Conservation (phyloP, 129 eudicot species). For the Escallonia rubra region DNA sequence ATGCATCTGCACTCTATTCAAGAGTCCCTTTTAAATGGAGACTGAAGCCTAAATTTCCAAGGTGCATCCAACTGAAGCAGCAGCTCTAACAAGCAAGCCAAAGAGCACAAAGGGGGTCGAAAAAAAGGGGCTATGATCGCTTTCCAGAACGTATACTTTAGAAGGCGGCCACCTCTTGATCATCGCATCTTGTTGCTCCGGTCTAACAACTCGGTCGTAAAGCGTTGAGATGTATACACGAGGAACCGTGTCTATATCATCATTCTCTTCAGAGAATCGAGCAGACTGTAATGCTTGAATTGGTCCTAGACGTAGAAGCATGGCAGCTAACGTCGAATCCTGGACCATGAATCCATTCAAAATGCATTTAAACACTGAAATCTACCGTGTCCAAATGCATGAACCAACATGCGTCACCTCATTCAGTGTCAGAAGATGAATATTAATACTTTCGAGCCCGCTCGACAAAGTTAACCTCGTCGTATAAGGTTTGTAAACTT, state of each 20-base stretch:
- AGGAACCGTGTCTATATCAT: constrained; percentile 43
- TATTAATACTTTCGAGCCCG: too few relatives aligned
- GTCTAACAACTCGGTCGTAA: constrained; percentile 45
- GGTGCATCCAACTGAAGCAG: constrained; percentile 11
- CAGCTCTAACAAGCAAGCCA: constrained; percentile 60
- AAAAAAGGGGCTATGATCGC: constrained; percentile 80
- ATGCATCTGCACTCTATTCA: too few relatives aligned
- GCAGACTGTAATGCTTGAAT: constrained; percentile 42
- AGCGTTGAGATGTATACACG: constrained; percentile 54
- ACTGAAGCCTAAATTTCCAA: neutral
- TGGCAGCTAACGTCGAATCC: constrained; percentile 68
- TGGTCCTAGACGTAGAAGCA: constrained; percentile 63
- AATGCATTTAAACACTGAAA: too few relatives aligned
- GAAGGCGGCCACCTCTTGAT: constrained; percentile 69
- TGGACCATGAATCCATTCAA: constrained; percentile 9
- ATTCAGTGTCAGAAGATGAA: too few relatives aligned
- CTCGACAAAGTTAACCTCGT: too few relatives aligned
- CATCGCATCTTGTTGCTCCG: constrained; percentile 72
- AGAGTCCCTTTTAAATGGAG: too few relatives aligned
- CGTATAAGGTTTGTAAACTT: too few relatives aligned
- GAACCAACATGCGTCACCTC: too few relatives aligned
- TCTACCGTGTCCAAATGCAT: too few relatives aligned
- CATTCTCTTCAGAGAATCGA: constrained; percentile 25
- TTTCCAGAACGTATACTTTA: constrained; percentile 47
- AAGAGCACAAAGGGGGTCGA: constrained; percentile 59